phyloP scores from a whole-genome alignment of 768 basidiomycete species.

The Phallus indusiatus region DNA sequence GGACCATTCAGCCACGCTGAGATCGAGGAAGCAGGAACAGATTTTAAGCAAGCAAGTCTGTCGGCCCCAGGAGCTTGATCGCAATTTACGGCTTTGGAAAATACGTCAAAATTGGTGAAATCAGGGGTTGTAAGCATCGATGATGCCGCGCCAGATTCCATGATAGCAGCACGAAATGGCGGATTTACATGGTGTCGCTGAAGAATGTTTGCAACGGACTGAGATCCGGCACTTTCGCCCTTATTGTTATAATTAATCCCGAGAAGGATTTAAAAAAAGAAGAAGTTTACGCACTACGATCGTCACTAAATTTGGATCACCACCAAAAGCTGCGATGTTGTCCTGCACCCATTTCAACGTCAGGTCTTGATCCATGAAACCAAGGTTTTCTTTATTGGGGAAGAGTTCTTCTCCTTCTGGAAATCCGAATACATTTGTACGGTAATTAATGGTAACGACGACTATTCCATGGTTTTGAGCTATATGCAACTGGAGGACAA shows the following conservation, averaged over 20 bases:
- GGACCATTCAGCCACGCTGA: slow-evolving; percentile 14
- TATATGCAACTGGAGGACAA: not conserved
- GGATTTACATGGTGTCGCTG: slow-evolving; percentile 12
- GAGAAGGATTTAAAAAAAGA: too few relatives aligned
- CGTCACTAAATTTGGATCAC: slow-evolving; percentile 34
- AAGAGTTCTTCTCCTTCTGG: slow-evolving; percentile 21
- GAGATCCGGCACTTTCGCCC: slow-evolving; percentile 5
- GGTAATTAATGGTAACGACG: slow-evolving; percentile 32
- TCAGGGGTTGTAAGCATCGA: slow-evolving; percentile 14
- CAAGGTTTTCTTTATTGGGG: slow-evolving; percentile 30
- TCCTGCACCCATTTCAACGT: slow-evolving; percentile 29
- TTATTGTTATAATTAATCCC: not conserved
- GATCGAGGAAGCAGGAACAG: slow-evolving; percentile 15
- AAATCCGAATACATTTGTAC: slow-evolving; percentile 49
- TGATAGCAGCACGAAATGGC: slow-evolving; percentile 44
- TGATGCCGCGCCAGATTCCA: slow-evolving; percentile 27
- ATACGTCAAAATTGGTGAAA: slow-evolving; percentile 24
- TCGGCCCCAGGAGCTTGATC: slow-evolving; percentile 12
- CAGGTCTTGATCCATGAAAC: slow-evolving; percentile 49
- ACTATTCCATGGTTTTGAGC: slow-evolving; percentile 5
- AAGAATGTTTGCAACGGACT: slow-evolving; percentile 1
- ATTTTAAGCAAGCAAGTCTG: slow-evolving; percentile 17
- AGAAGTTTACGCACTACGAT: not conserved
- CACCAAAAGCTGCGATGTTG: slow-evolving; percentile 29
- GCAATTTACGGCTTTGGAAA: slow-evolving; percentile 14